Percentiles rank a stretch among this genome's conserved stretches.
These are phyloP conservation scores for Curvularia hawaiiensis DNA, from an alignment of 2,329 filamentous ascomycete species.

Conservation along the genomic window DNA sequence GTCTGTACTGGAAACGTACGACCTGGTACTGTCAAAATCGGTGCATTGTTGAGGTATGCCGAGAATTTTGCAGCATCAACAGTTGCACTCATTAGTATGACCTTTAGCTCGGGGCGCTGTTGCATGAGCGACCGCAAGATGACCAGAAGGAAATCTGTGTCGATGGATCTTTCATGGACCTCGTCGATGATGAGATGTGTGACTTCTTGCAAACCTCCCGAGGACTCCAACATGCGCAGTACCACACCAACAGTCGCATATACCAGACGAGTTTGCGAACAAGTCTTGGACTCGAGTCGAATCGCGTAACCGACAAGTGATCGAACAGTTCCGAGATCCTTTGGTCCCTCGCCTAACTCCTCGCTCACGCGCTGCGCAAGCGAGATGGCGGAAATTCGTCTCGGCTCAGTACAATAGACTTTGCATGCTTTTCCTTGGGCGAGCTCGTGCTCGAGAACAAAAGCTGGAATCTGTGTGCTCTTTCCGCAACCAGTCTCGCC, in stretches of 20 bases:
- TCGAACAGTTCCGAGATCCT: constrained; percentile 78
- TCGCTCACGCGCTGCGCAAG: constrained; percentile 91
- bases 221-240: constrained; percentile 95
- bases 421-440: constrained; percentile 81
- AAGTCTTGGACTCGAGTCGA: constrained; percentile 85
- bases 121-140: constrained; percentile 83
- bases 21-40: constrained; percentile 87
- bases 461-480: constrained; percentile 95
- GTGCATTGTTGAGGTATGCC: constrained; percentile 81
- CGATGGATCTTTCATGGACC: constrained; percentile 88
- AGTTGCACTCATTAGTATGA: constrained; percentile 96
- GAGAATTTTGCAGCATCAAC: constrained; percentile 93
- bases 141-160: constrained; percentile 94
- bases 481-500: constrained; percentile 98
- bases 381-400: constrained; percentile 95
- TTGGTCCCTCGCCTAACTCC: constrained; percentile 84
- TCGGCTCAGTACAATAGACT: constrained; percentile 93
- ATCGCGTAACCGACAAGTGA: constrained; percentile 96
- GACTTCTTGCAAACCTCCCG: constrained; percentile 83
- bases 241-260: constrained; percentile 92
- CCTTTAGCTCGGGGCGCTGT: constrained; percentile 80
- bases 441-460: constrained; percentile 88
- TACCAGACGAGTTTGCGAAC: constrained; percentile 79
- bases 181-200: constrained; percentile 97
- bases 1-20: constrained; percentile 92